Percentiles rank a stretch among this genome's conserved stretches.
Conservation (phyloP, 306 rosid species). For the Lathyrus sativus region DNA sequence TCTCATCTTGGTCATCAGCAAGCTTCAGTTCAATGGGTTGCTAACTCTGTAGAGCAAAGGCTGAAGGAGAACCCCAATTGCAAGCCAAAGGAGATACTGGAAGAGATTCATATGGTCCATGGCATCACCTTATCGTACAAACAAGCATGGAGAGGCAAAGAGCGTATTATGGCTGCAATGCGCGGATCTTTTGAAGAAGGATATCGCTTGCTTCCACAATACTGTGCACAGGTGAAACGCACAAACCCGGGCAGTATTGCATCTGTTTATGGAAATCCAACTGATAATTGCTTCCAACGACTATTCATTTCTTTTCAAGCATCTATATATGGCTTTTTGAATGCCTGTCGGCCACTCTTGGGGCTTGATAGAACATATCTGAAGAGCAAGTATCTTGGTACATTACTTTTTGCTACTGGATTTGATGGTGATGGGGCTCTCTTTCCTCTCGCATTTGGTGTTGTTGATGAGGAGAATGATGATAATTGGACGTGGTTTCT, state of each 20-base stretch:
- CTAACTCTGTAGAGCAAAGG: constrained; percentile 78
- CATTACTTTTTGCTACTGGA: constrained; percentile 76
- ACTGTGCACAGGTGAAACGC: constrained; percentile 79
- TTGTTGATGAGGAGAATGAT: constrained; percentile 85
- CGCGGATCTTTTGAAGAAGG: constrained; percentile 95
- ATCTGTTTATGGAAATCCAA: constrained; percentile 66
- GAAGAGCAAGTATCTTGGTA: constrained; percentile 82
- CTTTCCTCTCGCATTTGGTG: constrained; percentile 87
- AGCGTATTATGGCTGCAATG: constrained; percentile 92
- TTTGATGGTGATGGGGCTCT: constrained; percentile 86
- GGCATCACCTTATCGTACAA: constrained; percentile 87
- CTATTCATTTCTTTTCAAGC: constrained; percentile 86
- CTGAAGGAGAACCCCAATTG: constrained; percentile 78
- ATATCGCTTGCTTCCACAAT: constrained; percentile 81
- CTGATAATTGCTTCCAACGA: constrained; percentile 76
- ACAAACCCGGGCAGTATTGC: constrained; percentile 87
- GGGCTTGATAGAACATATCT: constrained; percentile 80
- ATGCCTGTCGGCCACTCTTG: constrained; percentile 82
- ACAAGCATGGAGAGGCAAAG: constrained; percentile 97
- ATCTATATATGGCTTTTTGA: constrained; percentile 79
- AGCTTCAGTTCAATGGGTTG: constrained; percentile 95
- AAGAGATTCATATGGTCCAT: constrained; percentile 85
- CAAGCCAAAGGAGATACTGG: constrained; percentile 89
- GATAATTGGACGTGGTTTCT: constrained; percentile 94
- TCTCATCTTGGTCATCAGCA: constrained; percentile 90